Base-by-base conservation (phyloP, 371 early-diverging fungal species). In the Lichtheimia hyalospora region DNA sequence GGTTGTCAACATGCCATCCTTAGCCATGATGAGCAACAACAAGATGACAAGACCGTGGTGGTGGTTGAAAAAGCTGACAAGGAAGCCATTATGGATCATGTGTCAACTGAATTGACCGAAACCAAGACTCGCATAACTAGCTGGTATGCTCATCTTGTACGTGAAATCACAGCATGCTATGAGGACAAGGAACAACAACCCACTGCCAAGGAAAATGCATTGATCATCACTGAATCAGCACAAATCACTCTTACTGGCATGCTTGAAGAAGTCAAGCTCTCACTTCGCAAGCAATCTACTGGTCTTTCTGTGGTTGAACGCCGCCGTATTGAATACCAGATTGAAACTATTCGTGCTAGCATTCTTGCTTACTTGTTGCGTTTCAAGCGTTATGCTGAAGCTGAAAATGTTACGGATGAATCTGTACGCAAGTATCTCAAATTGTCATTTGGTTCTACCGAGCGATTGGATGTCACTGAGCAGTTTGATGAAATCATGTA, bases 1-100 rank as follows among this genome's bases (percentile, higher is more conserved):
- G 67, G 64, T 4, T 74, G 66, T 44, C 71, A 74, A 54, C 61
- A 57, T 39, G 65, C 69, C 14, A 57, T 74, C 21, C 63, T 42
- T 27, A 61, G n/a, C 69, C 65, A 25, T 63, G 64, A 44, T 41
- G 58, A 69, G 41, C 34, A 52, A 12, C 41, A 46, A 3, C 40
- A 66, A 18, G 34, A 56, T 20, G 62, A 70, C 12, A 52, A 59
- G 12, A 66, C 62, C 6, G 58, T 54, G 27, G 59, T 61, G 3
- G 57, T 66, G 14, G 61, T 64, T 52, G 60, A 55, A 23, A 57
- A 62, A 5, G 46, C n/a, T 28, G 63, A 62, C 40, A 67, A 69
- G 24, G 62, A 62, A 41, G 34, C 34, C 10, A 61, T 64, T 40
- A 60, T 66, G 43, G 54, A 73, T 41, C 63, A 64, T 5, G 61